A percentile compares a stretch with the other conserved stretches of the same genome.
These are phyloP conservation scores for Fusarium sp. DNA, from an alignment of 2,329 filamentous ascomycete species.

Conservation along the genomic window DNA sequence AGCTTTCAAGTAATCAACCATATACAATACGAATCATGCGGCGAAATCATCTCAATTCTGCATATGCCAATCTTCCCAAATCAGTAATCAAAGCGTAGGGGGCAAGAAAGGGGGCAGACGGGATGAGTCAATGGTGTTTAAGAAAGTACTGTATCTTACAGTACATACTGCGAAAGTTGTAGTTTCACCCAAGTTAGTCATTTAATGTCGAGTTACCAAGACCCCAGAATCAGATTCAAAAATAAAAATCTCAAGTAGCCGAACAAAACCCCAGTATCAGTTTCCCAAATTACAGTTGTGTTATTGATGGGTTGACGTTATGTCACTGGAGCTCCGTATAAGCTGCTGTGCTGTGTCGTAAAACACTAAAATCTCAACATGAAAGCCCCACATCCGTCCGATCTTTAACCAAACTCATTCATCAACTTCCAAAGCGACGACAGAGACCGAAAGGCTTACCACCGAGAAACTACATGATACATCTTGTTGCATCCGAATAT, in stretches of 20 bases:
- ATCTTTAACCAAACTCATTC: constrained; percentile 38
- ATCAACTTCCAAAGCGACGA: constrained; percentile 8
- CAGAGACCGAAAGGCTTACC: constrained; percentile 2
- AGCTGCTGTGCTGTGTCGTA: background rate
- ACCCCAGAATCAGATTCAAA: too few species aligned
- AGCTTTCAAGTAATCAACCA: constrained; percentile 56
- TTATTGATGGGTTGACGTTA: background rate
- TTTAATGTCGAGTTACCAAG: background rate
- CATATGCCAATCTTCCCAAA: background rate
- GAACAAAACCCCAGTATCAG: background rate
- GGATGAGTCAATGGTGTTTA: background rate
- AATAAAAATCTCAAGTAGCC: background rate
- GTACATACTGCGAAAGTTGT: background rate
- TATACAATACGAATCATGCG: background rate
- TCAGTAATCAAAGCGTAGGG: background rate
- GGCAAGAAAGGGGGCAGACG: background rate
- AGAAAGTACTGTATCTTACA: background rate
- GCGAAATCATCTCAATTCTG: constrained; percentile 16
- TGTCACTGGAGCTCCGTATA: background rate
- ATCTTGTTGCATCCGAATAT: background rate
- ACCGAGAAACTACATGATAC: background rate
- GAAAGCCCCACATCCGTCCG: constrained; percentile 44
- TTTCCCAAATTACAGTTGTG: background rate
- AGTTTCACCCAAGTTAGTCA: background rate
- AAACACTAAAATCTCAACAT: constrained; percentile 43